Evolutionary conservation across 2,329 filamentous ascomycete species (phyloP).

Genomic region (Ophiostoma quercus): DNA sequence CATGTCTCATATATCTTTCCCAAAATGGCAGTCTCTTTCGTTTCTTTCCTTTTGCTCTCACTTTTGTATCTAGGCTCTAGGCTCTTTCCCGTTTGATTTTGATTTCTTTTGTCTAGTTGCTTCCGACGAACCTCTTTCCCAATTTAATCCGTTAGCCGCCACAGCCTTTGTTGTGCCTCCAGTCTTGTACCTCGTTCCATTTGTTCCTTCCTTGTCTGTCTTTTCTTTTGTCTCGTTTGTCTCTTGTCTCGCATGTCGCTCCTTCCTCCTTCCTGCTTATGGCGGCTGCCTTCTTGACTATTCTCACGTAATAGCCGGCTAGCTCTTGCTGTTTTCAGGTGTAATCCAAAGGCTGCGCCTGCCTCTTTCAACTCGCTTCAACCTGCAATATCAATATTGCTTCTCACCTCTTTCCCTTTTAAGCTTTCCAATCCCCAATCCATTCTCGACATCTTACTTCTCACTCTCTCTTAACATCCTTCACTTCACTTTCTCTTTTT

Average conservation of each 20-base stretch:
- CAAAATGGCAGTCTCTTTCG: conserved; percentile 19
- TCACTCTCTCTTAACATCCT: neutral
- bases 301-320: conserved; percentile 6
- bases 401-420: conserved; percentile 4
- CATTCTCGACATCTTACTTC: neutral
- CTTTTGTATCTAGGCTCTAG: neutral
- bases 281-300: too few species aligned
- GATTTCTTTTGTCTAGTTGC: neutral
- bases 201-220: neutral
- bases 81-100: neutral
- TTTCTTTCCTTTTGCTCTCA: neutral
- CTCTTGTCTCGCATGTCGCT: neutral
- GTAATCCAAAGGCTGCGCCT: neutral
- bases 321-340: neutral
- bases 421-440: neutral
- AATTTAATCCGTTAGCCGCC: conserved; percentile 17
- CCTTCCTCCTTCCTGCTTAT: neutral
- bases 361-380: neutral
- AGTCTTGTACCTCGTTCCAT: neutral
- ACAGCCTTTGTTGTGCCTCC: conserved; percentile 19
- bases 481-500: neutral
- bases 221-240: neutral
- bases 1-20: conserved; percentile 17
- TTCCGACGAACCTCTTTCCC: neutral
- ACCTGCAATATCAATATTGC: neutral